A percentile compares a stretch with the other conserved stretches of the same genome.
Conservation (phyloP, 2,329 filamentous ascomycete genomes). For the Penicillium paneum region DNA sequence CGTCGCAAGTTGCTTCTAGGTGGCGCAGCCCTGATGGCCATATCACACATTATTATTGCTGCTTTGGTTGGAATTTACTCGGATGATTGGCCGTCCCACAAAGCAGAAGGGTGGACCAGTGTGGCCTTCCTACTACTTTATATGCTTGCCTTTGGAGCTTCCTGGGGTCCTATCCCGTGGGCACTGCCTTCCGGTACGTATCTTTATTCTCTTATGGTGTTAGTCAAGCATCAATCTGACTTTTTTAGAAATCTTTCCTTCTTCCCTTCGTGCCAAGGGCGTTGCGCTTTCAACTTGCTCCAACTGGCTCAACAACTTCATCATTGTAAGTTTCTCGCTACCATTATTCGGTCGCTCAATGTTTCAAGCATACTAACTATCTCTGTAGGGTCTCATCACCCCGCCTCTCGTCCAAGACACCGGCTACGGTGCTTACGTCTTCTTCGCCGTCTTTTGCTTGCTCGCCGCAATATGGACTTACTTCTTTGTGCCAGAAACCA, state of each 20-base stretch:
- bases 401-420: constrained; percentile 61
- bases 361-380: constrained; percentile 14
- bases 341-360: neutral
- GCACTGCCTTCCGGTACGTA: constrained; percentile 39
- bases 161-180: constrained; percentile 54
- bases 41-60: constrained; percentile 52
- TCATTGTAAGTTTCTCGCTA: constrained; percentile 44
- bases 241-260: constrained; percentile 63
- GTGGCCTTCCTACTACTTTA: constrained; percentile 62
- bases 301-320: constrained; percentile 65
- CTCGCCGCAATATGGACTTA: constrained; percentile 52
- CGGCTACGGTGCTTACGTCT: constrained; percentile 54
- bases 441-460: constrained; percentile 57
- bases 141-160: constrained; percentile 60
- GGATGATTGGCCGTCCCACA: constrained; percentile 51
- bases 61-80: constrained; percentile 54
- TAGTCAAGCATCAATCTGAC: constrained; percentile 6
- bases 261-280: constrained; percentile 60
- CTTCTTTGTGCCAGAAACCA: constrained; percentile 58
- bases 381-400: constrained; percentile 56
- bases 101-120: constrained; percentile 53
- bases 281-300: constrained; percentile 62
- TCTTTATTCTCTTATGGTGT: neutral
- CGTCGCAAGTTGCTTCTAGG: constrained; percentile 47
- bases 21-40: constrained; percentile 47